Percentiles rank a stretch among this genome's conserved stretches.
phyloP scores from a whole-genome alignment of 768 basidiomycete species.

The Tephrocybe sp. region DNA sequence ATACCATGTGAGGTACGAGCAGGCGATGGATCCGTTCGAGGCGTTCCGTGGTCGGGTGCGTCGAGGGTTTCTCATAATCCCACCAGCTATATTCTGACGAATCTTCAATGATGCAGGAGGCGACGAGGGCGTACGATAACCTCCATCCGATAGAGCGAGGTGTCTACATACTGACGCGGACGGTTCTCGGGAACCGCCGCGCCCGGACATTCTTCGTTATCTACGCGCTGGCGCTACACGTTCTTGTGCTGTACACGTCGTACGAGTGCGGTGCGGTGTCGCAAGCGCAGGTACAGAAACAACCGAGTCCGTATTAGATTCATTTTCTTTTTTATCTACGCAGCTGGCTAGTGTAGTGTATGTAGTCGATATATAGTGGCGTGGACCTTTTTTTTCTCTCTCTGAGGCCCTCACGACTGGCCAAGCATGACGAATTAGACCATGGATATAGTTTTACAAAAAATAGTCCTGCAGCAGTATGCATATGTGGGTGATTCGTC shows the following conservation, averaged over 20 bases:
- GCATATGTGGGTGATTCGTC: conserved; percentile 15
- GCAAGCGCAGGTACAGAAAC: conserved; percentile 47
- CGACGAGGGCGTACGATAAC: conserved; percentile 87
- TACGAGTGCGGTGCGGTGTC: conserved; percentile 70
- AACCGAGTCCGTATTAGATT: conserved; percentile 45
- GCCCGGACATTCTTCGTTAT: conserved; percentile 88
- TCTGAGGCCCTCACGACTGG: no score
- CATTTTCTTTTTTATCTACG: no score
- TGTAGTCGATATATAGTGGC: no score
- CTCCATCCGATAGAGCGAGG: conserved; percentile 91
- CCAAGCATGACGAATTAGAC: background rate
- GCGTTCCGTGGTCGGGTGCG: conserved; percentile 92
- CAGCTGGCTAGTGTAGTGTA: background rate
- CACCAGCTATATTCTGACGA: background rate
- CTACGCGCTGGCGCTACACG: conserved; percentile 79
- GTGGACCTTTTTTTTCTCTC: no score
- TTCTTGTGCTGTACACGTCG: conserved; percentile 77
- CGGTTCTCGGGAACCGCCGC: conserved; percentile 85
- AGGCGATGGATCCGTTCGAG: conserved; percentile 98
- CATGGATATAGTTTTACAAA: background rate
- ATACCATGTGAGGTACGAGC: conserved; percentile 91
- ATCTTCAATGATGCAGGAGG: conserved; percentile 60
- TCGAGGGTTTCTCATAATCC: no score
- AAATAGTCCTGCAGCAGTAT: background rate
- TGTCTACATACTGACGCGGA: conserved; percentile 80